Evolutionary conservation across 1,139 yeast species (phyloP), one percentile per base, ranked within the genome.

Genomic region (Yamadazyma dendronema): DNA sequence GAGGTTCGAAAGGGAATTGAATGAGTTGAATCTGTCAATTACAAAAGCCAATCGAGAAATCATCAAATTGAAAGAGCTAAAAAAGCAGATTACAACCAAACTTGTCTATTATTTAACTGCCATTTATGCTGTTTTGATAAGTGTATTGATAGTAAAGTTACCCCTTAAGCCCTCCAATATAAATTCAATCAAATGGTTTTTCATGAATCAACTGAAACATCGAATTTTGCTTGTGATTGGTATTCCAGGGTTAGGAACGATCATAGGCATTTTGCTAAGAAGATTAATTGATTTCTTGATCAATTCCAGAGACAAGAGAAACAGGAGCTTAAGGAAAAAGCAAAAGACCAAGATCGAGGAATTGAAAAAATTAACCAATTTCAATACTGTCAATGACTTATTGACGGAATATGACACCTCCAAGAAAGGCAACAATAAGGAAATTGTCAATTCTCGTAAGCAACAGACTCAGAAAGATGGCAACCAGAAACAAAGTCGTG

Each of bases 331-430:
- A 43, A 68, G 71, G 46, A 64, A 67, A 28, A 63, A 71, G 39
- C 95, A 85, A 46, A 65, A 69, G 41, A 67, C 65, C 22, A 83
- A 84, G 58, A 73, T 90, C 34, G 83, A 80, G 14, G 89, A 84
- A 41, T 68, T 90, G 60, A 90, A 90, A 60, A 77, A 79, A 42
- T 72, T 77, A 49, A 86, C 96, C 16, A 85, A 86, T 50, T 92
- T 81, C 59, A 77, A 84, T 50, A 74, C 83, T 15, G 87, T 97
- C 1, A 81, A 79, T 56, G 81, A 85, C 12, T 67, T 90, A 39
- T 64, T 92, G 35, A 77, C 72, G 38, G 72, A 89, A 49, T 89
- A 79, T 51, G 80, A 79, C 2, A 63, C 6, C 12, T 56, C 7
- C 13, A 25, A 30, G 33, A 63, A 61, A 31, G 12, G 28, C 43